These are phyloP conservation scores for Apiotrichum brassicae DNA, from an alignment of 1,284 basidiomycete genomes.

Conservation along the genomic window DNA sequence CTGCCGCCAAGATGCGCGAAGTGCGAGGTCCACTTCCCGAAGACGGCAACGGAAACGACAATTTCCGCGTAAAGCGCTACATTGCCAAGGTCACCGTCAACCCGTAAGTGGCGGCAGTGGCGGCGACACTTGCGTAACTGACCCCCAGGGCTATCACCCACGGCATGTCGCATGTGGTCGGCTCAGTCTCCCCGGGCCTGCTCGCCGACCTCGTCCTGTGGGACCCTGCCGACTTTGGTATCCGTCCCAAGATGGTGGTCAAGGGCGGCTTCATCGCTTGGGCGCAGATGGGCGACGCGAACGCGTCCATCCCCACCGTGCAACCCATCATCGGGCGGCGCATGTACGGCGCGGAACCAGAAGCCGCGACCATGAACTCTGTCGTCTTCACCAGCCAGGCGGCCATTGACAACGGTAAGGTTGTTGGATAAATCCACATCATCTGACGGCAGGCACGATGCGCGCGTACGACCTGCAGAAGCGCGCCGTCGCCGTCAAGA, in stretches of 20 bases:
- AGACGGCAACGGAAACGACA: constrained; percentile 65
- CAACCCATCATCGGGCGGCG: constrained; percentile 78
- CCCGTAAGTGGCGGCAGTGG: constrained; percentile 61
- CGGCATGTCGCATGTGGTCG: constrained; percentile 81
- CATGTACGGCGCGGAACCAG: constrained; percentile 79
- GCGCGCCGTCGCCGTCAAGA: constrained; percentile 64
- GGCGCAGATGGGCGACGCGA: constrained; percentile 90
- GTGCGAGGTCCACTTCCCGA: constrained; percentile 69
- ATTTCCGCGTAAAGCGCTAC: constrained; percentile 94
- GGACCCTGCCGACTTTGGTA: constrained; percentile 87
- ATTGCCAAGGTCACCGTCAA: constrained; percentile 97
- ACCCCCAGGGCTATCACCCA: constrained; percentile 79
- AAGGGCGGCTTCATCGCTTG: constrained; percentile 92
- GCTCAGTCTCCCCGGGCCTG: constrained; percentile 72
- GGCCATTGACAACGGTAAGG: constrained; percentile 58
- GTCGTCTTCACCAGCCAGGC: constrained; percentile 75
- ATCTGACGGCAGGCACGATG: constrained; percentile 23
- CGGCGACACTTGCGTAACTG: constrained; percentile 2
- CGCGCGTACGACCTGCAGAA: constrained; percentile 72
- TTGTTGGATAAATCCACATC: too few relatives aligned
- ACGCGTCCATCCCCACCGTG: constrained; percentile 87
- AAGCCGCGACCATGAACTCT: constrained; percentile 71
- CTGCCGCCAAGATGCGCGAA: constrained; percentile 88
- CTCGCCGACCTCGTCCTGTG: constrained; percentile 93
- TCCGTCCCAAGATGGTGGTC: constrained; percentile 84